Evolutionary conservation across 2,329 filamentous ascomycete species (phyloP).

Genomic region (Verticillium nonalfalfae): DNA sequence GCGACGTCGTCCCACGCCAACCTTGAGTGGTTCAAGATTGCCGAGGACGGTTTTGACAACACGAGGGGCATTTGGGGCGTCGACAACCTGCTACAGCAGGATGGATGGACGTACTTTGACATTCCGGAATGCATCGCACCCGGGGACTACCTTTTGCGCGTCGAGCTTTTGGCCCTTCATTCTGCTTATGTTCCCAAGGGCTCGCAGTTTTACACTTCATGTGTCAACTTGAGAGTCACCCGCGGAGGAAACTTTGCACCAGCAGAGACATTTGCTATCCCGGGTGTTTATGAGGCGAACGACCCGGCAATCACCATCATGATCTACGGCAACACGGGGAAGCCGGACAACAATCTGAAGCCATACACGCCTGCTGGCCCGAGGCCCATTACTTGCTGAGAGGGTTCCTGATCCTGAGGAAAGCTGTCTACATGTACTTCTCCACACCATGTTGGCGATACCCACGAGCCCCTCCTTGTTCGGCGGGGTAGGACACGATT

Average conservation of each 20-base stretch:
- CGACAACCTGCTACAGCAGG: constrained; percentile 33
- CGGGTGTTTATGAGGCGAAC: constrained; percentile 33
- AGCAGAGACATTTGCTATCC: constrained; percentile 33
- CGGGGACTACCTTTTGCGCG: constrained; percentile 48
- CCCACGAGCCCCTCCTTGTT: too few species aligned
- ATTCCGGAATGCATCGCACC: constrained; percentile 44
- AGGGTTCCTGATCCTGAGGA: not conserved
- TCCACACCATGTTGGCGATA: too few species aligned
- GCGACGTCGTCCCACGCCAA: constrained; percentile 31
- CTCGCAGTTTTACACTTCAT: constrained; percentile 47
- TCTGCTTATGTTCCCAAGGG: constrained; percentile 34
- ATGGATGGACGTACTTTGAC: constrained; percentile 40
- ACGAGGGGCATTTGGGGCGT: constrained; percentile 40
- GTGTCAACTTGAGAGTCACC: constrained; percentile 50
- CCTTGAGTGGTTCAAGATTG: constrained; percentile 48
- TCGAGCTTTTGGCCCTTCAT: constrained; percentile 48
- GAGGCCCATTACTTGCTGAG: constrained; percentile 21
- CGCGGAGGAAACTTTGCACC: constrained; percentile 29
- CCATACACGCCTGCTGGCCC: constrained; percentile 31
- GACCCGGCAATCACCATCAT: constrained; percentile 39
- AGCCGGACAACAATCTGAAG: constrained; percentile 34
- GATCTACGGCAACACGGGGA: constrained; percentile 35
- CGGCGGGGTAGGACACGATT: too few species aligned
- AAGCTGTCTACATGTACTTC: too few species aligned
- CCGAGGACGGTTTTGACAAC: constrained; percentile 39